These are phyloP conservation scores for Gossypium herbaceum DNA, from an alignment of 345 rosid species.

Conservation along the genomic window DNA sequence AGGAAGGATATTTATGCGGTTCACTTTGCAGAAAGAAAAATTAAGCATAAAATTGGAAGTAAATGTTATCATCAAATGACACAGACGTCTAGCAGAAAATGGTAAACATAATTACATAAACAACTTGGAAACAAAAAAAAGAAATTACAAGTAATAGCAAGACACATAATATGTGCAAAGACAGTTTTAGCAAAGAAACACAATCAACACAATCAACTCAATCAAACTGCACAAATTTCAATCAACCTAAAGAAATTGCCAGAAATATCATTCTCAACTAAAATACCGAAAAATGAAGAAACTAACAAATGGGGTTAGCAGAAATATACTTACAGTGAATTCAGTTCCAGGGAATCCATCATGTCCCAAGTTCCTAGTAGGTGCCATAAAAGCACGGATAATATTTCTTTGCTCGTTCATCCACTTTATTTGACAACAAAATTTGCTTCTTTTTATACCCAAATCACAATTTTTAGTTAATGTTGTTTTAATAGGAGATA, in stretches of 20 bases:
- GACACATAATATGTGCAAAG: background rate
- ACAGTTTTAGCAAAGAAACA: background rate
- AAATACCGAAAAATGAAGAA: background rate
- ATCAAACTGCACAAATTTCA: background rate
- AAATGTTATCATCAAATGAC: background rate
- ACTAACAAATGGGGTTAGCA: background rate
- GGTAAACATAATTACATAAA: background rate
- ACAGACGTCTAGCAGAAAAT: background rate
- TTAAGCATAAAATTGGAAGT: background rate
- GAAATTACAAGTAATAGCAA: background rate
- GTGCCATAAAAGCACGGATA: slow-evolving; percentile 53
- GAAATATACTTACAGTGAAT: slow-evolving; percentile 43
- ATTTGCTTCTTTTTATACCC: background rate
- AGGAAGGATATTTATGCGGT: background rate
- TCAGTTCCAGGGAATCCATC: slow-evolving; percentile 39
- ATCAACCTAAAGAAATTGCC: background rate
- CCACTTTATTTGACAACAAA: slow-evolving; percentile 12
- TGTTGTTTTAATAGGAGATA: slow-evolving; percentile 19
- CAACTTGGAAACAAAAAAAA: background rate
- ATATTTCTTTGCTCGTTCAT: slow-evolving; percentile 24
- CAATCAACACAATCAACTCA: background rate
- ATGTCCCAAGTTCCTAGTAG: slow-evolving; percentile 40
- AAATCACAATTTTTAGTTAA: background rate
- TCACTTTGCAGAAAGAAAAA: background rate
- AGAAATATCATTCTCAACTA: background rate